Base-by-base conservation (phyloP, 2,329 filamentous ascomycete genomes). In the Cyanodermella asteris region DNA sequence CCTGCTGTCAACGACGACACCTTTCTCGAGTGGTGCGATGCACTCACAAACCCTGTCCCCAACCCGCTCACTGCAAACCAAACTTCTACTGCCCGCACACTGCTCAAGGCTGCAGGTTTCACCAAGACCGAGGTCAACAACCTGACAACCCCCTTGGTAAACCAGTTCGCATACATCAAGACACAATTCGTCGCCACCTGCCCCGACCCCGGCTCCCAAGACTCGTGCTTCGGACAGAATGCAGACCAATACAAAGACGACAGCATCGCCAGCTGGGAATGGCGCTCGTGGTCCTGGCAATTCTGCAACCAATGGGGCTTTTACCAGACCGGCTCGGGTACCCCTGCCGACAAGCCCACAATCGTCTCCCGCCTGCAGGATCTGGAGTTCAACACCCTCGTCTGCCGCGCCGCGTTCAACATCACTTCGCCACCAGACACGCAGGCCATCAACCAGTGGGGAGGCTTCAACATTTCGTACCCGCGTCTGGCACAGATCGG, bases 401-500 rank as follows among this genome's bases (percentile, higher is more conserved):
- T 70, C 36, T 90, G 78, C 50, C 54, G 56, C 1, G 52, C 62
- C 6, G 62, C 64, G 0, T 90, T 81, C 55, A 72, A 72, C 47
- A 67, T 82, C 39, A 66, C 61, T 0, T 45, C 51, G 0, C 62
- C 61, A 0, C 61, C 78, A 0, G 55, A 81, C 25, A 49, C 72
- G 0, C 56, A 65, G 2, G 53, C 55, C 1, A 67, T 87, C 45
- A 87, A 90, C 54, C 68, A 72, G 40, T 72, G 74, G 34, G 80
- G 80, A 20, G 74, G 68, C 8, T 75, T 69, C 45, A 51, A 63
- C 42, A 71, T 87, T 36, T 61, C 62, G 22, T 81, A 78, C 41
- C 63, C 71, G 1, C 70, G 78, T 2, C 61, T 91, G 1, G 80
- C 80, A 3, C 61, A 76, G 23, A 54, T 91, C 19, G 77, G 81